Evolutionary conservation across 108 stramenopile species (phyloP).

Genomic region (Schizochytrium sp.): DNA sequence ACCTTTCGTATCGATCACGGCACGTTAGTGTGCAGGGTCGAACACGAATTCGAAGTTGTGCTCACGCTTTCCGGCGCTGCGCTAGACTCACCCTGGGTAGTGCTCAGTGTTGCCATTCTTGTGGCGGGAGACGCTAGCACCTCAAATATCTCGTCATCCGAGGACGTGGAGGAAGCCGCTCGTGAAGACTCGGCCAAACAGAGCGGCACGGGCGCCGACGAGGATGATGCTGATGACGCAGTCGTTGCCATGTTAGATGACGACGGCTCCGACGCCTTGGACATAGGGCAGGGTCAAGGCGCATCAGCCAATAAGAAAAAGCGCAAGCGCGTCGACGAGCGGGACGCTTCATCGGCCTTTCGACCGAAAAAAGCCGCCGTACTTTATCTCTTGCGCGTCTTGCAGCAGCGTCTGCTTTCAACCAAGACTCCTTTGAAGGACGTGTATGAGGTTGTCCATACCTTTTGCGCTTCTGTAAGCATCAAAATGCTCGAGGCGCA

Average conservation of each 20-base stretch:
- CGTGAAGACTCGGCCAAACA: no score
- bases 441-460: background rate
- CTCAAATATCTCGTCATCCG: background rate
- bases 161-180: background rate
- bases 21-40: background rate
- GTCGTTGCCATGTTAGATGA: background rate
- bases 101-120: background rate
- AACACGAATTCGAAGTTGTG: background rate
- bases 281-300: background rate
- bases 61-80: background rate
- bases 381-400: background rate
- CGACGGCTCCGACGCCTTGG: background rate
- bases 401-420: background rate
- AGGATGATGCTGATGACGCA: background rate
- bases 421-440: background rate
- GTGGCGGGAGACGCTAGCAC: background rate
- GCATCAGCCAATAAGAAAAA: background rate
- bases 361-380: background rate
- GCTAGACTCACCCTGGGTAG: background rate
- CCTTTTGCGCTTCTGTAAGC: background rate
- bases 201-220: background rate
- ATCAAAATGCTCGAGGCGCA: conserved; percentile 9
- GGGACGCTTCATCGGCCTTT: background rate
- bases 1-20: background rate
- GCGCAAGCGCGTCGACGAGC: background rate